A percentile compares a stretch with the other conserved stretches of the same genome.
These are phyloP conservation scores for Eucalyptus cladocalyx DNA, from an alignment of 345 rosid genomes.

Conservation along the genomic window DNA sequence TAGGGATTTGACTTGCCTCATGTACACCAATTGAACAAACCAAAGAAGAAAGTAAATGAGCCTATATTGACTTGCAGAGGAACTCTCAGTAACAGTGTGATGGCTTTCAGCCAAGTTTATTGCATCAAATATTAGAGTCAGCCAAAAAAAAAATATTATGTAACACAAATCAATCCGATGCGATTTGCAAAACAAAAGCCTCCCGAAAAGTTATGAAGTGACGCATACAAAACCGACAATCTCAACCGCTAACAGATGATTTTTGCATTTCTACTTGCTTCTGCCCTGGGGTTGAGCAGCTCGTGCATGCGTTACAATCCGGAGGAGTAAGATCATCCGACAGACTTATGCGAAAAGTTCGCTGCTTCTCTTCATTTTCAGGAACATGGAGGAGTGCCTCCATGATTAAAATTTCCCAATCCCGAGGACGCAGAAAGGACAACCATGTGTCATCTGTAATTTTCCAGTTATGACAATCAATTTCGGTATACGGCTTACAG, in stretches of 20 bases:
- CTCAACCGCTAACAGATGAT: background rate
- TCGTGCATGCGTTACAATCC: constrained; percentile 16
- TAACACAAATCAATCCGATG: background rate
- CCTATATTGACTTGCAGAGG: background rate
- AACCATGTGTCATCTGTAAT: constrained; percentile 38
- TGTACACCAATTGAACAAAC: background rate
- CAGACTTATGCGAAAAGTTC: constrained; percentile 45
- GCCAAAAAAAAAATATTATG: background rate
- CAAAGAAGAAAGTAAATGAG: background rate
- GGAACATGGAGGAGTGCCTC: constrained; percentile 85
- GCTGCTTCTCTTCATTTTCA: constrained; percentile 53
- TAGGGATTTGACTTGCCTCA: background rate
- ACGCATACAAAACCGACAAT: background rate
- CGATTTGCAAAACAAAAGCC: background rate
- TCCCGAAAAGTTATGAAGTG: background rate
- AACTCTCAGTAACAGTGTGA: background rate
- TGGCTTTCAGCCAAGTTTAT: background rate
- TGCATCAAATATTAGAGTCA: background rate
- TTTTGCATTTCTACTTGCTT: constrained; percentile 8
- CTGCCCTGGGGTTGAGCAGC: constrained; percentile 9
- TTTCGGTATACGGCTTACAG: background rate
- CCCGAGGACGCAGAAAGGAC: constrained; percentile 38
- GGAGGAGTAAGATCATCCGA: constrained; percentile 21
- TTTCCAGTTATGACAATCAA: background rate
- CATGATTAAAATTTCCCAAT: constrained; percentile 86